These are phyloP conservation scores for Phaffia rhodozyma DNA, from an alignment of 1,284 basidiomycete species.

Conservation along the genomic window DNA sequence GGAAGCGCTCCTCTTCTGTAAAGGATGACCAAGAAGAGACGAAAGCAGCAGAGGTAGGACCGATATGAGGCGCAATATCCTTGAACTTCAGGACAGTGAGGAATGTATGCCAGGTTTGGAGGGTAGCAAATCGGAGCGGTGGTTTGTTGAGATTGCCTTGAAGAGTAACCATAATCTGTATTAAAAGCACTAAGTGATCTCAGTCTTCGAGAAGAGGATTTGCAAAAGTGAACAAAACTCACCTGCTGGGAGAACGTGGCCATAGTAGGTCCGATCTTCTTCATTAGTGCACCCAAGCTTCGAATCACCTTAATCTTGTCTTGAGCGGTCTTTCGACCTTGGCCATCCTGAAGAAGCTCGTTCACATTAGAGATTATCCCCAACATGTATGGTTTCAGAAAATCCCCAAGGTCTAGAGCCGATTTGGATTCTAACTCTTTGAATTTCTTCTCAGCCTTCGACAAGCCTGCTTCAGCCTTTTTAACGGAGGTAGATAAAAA, in stretches of 20 bases:
- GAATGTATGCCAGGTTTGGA: conserved; percentile 73
- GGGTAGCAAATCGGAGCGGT: conserved; percentile 62
- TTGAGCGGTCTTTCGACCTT: conserved; percentile 54
- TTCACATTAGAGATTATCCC: conserved; percentile 70
- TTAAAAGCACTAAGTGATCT: background rate
- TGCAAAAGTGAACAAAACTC: conserved; percentile 18
- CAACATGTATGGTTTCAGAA: conserved; percentile 63
- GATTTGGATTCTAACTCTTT: conserved; percentile 34
- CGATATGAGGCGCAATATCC: conserved; percentile 75
- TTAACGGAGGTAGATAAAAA: conserved; percentile 1
- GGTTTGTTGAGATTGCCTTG: conserved; percentile 69
- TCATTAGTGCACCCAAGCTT: conserved; percentile 63
- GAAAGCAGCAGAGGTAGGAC: conserved; percentile 76
- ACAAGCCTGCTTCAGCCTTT: conserved; percentile 52
- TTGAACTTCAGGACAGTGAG: conserved; percentile 53
- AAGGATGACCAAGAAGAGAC: conserved; percentile 66
- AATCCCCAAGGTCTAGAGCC: conserved; percentile 41
- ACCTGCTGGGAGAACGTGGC: conserved; percentile 74
- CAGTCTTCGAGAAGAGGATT: background rate
- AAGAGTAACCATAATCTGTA: conserved; percentile 88
- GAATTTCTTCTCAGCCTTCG: conserved; percentile 32
- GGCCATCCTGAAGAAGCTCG: conserved; percentile 67
- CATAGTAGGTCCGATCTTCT: conserved; percentile 57
- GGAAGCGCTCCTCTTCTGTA: conserved; percentile 42
- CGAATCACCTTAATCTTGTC: conserved; percentile 64